A percentile compares a stretch with the other conserved stretches of the same genome.
Conservation (phyloP, 106 monocot genomes). For the Acanthochlamys bracteata region DNA sequence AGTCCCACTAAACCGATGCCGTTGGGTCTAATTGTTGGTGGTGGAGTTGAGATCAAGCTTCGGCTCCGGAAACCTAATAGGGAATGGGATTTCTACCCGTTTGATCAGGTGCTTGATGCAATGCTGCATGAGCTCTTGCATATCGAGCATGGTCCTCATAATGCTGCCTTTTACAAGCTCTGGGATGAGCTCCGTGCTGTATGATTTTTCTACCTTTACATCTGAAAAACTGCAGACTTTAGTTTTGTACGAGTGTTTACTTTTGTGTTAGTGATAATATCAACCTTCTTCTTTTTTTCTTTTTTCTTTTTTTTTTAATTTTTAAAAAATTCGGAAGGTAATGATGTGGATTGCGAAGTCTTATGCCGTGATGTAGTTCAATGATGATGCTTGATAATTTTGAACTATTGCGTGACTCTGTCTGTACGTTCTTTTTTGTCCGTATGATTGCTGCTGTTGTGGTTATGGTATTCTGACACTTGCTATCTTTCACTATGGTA, state of each 20-base stretch:
- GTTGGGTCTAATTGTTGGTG: slow-evolving; percentile 67
- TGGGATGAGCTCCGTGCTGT: slow-evolving; percentile 95
- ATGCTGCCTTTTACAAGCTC: slow-evolving; percentile 80
- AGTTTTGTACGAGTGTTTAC: background rate
- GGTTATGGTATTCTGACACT: too few species aligned
- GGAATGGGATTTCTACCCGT: slow-evolving; percentile 77
- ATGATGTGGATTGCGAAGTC: too few species aligned
- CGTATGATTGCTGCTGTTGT: too few species aligned
- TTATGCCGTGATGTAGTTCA: too few species aligned
- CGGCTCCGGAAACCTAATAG: slow-evolving; percentile 52
- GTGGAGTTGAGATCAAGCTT: slow-evolving; percentile 69
- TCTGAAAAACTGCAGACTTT: background rate
- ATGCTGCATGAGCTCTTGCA: slow-evolving; percentile 97
- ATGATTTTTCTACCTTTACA: background rate
- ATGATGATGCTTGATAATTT: too few species aligned
- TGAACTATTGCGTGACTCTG: too few species aligned
- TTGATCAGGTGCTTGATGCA: slow-evolving; percentile 88
- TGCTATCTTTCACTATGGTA: too few species aligned
- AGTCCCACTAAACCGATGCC: slow-evolving; percentile 57
- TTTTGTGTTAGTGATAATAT: background rate
- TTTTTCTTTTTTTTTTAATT: too few species aligned
- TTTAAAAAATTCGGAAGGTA: too few species aligned
- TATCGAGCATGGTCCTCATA: slow-evolving; percentile 68
- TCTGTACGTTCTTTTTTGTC: too few species aligned
- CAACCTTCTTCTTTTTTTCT: too few species aligned